Evolutionary conservation across 176 grass and related monocot species (phyloP).

Genomic region (Carex pumila): DNA sequence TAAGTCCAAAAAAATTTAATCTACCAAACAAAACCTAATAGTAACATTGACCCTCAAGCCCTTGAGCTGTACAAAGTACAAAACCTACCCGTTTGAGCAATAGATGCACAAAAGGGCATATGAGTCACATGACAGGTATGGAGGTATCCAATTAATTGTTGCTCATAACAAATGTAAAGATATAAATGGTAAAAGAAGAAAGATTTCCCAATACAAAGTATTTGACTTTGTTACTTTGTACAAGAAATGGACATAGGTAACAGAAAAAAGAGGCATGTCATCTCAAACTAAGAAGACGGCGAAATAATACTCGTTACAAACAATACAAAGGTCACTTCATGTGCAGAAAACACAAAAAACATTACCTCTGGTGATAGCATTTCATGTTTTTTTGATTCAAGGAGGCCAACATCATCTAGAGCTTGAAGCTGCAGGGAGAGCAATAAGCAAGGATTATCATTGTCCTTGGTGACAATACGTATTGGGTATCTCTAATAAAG

Average conservation of each 20-base stretch:
- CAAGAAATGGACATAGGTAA: neutral
- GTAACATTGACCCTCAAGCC: neutral
- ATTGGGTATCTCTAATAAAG: neutral
- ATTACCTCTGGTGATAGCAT: constrained; percentile 40
- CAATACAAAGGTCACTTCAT: constrained; percentile 3
- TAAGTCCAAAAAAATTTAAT: neutral
- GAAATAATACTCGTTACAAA: neutral
- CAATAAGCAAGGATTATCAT: constrained; percentile 7
- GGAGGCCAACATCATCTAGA: constrained; percentile 53
- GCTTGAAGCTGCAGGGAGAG: constrained; percentile 46
- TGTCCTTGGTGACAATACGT: neutral
- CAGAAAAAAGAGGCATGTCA: neutral
- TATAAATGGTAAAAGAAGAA: neutral
- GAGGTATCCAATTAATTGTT: neutral
- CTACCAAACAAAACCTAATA: neutral
- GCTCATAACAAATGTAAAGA: neutral
- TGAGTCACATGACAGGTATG: neutral
- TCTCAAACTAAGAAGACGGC: neutral
- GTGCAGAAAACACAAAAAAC: neutral
- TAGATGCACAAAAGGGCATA: neutral
- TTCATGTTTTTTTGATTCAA: constrained; percentile 36
- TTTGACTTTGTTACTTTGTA: neutral
- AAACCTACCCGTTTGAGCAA: neutral
- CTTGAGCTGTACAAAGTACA: neutral
- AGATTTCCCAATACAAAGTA: neutral